These are phyloP conservation scores for Hyphopichia homilentoma DNA, from an alignment of 805 yeast genomes.

Conservation along the genomic window DNA sequence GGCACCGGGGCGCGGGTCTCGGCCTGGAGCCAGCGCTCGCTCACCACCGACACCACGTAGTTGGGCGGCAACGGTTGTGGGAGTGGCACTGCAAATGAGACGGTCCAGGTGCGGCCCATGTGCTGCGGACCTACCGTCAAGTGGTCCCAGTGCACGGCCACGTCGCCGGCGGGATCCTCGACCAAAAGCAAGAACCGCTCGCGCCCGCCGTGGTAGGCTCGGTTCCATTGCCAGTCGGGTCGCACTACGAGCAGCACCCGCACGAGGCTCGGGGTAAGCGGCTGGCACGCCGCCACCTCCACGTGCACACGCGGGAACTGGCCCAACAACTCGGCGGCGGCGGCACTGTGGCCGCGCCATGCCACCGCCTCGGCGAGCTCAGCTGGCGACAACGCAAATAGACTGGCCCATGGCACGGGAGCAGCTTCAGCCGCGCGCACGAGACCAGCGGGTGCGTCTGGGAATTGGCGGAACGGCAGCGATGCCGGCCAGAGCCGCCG, in stretches of 20 bases:
- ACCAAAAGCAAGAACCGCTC: conserved; percentile 70
- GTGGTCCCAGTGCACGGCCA: conserved; percentile 60
- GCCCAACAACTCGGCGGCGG: conserved; percentile 54
- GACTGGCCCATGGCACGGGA: conserved; percentile 77
- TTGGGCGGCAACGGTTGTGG: conserved; percentile 61
- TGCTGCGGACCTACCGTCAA: too few species aligned
- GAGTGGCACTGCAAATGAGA: conserved; percentile 65
- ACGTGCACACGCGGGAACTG: conserved; percentile 71
- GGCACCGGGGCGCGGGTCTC: conserved; percentile 59
- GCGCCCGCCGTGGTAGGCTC: conserved; percentile 52
- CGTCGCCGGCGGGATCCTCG: conserved; percentile 83
- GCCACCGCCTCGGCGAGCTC: conserved; percentile 81
- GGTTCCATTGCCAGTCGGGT: conserved; percentile 82
- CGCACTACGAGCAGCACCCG: conserved; percentile 61
- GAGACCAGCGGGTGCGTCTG: conserved; percentile 64
- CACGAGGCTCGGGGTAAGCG: conserved; percentile 68
- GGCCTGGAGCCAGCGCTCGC: conserved; percentile 85
- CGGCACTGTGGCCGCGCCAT: conserved; percentile 61
- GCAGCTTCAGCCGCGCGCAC: conserved; percentile 75
- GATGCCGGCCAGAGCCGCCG: conserved; percentile 78
- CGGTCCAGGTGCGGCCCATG: too few species aligned
- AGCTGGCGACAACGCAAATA: conserved; percentile 65
- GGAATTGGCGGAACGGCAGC: conserved; percentile 84
- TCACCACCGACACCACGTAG: conserved; percentile 65
- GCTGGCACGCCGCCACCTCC: conserved; percentile 63